Percentiles rank a stretch among this genome's conserved stretches.
Conservation (phyloP, 345 rosid species). For the Tarenaya hassleriana region DNA sequence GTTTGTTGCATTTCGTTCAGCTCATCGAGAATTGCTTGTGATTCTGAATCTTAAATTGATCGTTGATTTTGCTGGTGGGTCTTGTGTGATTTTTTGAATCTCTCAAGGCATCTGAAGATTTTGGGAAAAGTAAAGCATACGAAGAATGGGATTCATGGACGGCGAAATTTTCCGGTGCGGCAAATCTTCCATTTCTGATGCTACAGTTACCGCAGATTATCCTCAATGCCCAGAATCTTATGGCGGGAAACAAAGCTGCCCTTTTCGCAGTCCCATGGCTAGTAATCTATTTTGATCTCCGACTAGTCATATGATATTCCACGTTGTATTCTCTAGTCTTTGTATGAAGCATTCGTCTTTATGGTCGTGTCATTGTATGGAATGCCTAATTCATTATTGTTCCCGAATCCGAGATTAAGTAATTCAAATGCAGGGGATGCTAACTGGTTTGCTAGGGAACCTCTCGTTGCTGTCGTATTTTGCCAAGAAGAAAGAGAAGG, state of each 20-base stretch:
- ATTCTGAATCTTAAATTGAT: not conserved
- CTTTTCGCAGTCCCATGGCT: slow-evolving; percentile 90
- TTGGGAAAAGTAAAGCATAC: slow-evolving; percentile 33
- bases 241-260: slow-evolving; percentile 71
- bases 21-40: not conserved
- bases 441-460: slow-evolving; percentile 83
- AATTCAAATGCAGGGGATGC: slow-evolving; percentile 61
- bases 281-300: slow-evolving; percentile 32
- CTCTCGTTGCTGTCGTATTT: slow-evolving; percentile 82
- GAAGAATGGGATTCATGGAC: slow-evolving; percentile 82
- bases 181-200: slow-evolving; percentile 73
- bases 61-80: not conserved
- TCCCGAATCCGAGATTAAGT: slow-evolving; percentile 8
- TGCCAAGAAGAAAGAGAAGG: slow-evolving; percentile 68
- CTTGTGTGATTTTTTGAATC: slow-evolving; percentile 8
- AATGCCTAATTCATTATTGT: too few species aligned
- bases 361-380: too few species aligned
- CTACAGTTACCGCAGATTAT: slow-evolving; percentile 87
- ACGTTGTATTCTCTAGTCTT: not conserved
- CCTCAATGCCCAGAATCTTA: slow-evolving; percentile 72
- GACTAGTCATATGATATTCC: too few species aligned
- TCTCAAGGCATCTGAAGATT: slow-evolving; percentile 36
- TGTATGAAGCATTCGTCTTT: not conserved
- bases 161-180: slow-evolving; percentile 60
- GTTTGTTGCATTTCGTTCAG: not conserved